phyloP scores from a whole-genome alignment of 2,329 filamentous ascomycete species.

The Sphaerulina musiva region DNA sequence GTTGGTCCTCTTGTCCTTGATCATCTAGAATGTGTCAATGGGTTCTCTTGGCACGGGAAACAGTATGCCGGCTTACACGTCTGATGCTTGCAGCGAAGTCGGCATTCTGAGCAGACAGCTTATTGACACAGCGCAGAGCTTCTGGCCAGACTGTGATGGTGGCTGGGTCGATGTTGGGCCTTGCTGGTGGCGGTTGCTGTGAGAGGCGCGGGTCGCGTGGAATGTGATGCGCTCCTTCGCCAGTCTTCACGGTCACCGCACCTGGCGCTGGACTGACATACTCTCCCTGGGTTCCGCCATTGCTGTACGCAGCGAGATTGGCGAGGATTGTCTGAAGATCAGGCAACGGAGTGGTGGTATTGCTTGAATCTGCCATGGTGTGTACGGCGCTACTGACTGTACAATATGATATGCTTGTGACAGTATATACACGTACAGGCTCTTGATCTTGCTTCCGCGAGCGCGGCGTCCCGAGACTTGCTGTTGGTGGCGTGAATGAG shows the following conservation, averaged over 20 bases:
- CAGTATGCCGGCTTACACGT: slow-evolving; percentile 31
- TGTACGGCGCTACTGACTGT: not conserved
- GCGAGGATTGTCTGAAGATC: slow-evolving; percentile 33
- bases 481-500: not conserved
- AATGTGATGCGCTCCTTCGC: not conserved
- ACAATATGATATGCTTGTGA: not conserved
- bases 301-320: slow-evolving; percentile 28
- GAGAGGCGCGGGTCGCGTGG: slow-evolving; percentile 20
- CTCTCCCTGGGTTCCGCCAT: not conserved
- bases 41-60: slow-evolving; percentile 7
- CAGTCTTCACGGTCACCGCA: not conserved
- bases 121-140: slow-evolving; percentile 43
- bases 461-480: too few relatives aligned
- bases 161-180: slow-evolving; percentile 39
- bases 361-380: slow-evolving; percentile 3
- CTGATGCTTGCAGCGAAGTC: slow-evolving; percentile 37
- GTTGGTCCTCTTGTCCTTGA: slow-evolving; percentile 56
- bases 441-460: not conserved
- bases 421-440: not conserved
- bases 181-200: slow-evolving; percentile 23
- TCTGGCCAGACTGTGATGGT: slow-evolving; percentile 46
- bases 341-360: slow-evolving; percentile 13
- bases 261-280: not conserved
- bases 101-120: slow-evolving; percentile 41
- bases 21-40: slow-evolving; percentile 44